Conservation (phyloP, 148 eudicot species). For the Camellia lanceoleosa region DNA sequence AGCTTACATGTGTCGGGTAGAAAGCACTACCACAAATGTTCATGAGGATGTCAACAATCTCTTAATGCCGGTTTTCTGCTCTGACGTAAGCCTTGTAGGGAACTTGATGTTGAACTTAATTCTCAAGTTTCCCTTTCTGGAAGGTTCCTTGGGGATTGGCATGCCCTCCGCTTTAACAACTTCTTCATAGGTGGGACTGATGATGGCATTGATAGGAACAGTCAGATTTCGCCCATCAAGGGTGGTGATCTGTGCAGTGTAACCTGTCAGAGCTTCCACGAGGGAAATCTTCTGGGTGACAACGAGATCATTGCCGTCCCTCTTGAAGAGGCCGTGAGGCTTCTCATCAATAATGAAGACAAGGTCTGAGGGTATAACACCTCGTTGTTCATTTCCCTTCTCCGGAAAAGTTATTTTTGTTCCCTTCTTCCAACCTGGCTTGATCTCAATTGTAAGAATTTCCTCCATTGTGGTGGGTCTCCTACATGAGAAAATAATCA, state of each 20-base stretch:
- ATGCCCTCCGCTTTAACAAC: slow-evolving; percentile 74
- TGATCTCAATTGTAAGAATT: slow-evolving; percentile 66
- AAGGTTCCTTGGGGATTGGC: slow-evolving; percentile 73
- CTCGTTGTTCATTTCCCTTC: slow-evolving; percentile 65
- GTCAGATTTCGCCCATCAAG: slow-evolving; percentile 61
- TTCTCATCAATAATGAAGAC: slow-evolving; percentile 77
- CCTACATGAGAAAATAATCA: slow-evolving; percentile 30
- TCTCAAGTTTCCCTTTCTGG: slow-evolving; percentile 57
- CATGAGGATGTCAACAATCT: slow-evolving; percentile 48
- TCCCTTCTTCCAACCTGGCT: slow-evolving; percentile 83
- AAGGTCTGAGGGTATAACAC: slow-evolving; percentile 67
- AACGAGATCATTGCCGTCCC: slow-evolving; percentile 66
- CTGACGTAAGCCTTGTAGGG: slow-evolving; percentile 62
- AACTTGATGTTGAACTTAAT: slow-evolving; percentile 71
- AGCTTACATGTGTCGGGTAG: slow-evolving; percentile 26
- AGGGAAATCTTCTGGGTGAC: slow-evolving; percentile 63
- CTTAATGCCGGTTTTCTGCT: slow-evolving; percentile 70
- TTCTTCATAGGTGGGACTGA: slow-evolving; percentile 64
- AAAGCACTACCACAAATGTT: slow-evolving; percentile 19
- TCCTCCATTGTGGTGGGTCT: slow-evolving; percentile 63
- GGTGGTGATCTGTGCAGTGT: slow-evolving; percentile 59
- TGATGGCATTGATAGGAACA: slow-evolving; percentile 49
- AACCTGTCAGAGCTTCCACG: slow-evolving; percentile 67
- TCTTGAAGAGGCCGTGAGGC: slow-evolving; percentile 59
- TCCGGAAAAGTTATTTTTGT: slow-evolving; percentile 79